Evolutionary conservation across 495 filamentous ascomycete genomes (phyloP), one percentile per base, ranked within the genome.

Genomic region (Xylaria intraflava): DNA sequence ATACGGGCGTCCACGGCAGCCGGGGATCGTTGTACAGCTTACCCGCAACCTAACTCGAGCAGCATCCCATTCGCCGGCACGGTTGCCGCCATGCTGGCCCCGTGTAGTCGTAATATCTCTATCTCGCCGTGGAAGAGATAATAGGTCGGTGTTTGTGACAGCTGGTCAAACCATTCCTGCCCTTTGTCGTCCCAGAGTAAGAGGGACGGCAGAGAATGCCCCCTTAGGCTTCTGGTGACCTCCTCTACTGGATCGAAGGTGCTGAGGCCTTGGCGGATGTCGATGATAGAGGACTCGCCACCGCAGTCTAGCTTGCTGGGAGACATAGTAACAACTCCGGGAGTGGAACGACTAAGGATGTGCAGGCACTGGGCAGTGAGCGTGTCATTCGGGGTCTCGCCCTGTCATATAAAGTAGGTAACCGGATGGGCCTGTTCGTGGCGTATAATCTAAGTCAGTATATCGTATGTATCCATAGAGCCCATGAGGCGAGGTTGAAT

Each of bases 1-100:
- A n/a, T n/a, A n/a, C n/a, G n/a, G n/a, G n/a, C n/a, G n/a, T n/a
- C n/a, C n/a, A n/a, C n/a, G n/a, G n/a, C n/a, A n/a, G n/a, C n/a
- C n/a, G 3, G 42, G 12, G 26, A n/a, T 16, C 16, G 7, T 45
- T 29, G 3, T 45, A 12, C n/a, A 8, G 24, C 46, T 49, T 23
- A 49, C 46, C 46, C 46, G 11, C 46, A 49, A 22, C 46, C 46
- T 19, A 49, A 27, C 31, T 49, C 46, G 26, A 49, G 30, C 12
- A 49, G 31, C 3, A 49, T n/a, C 26, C 30, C 31, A 38, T 38
- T 26, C 5, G 31, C 11, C 7, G 46, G 46, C 7, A 49, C 38
- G 8, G 9, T 23, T 23, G 19, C 16, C 8, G 30, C 30, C 24
- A 49, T 38, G 12, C 23, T 23, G 1, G 46, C 26, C 4, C 46